Evolutionary conservation across 495 filamentous ascomycete genomes (phyloP).

Genomic region (Penicillium pulvis): DNA sequence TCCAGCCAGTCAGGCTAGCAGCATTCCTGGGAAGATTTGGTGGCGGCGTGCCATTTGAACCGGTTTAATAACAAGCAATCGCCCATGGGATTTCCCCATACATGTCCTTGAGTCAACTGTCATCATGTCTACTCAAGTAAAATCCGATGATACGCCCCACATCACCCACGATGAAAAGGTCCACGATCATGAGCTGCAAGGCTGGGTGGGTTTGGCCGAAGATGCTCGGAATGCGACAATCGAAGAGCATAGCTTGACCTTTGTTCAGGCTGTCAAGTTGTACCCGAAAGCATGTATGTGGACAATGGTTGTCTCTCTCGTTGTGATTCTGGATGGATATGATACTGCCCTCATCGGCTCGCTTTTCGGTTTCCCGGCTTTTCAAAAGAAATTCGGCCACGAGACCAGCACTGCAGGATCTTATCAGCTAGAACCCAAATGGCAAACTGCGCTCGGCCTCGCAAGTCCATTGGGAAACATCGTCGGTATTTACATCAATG

Average conservation of each 20-base stretch:
- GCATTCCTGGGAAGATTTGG: neutral
- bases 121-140: neutral
- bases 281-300: slow-evolving; percentile 55
- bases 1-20: neutral
- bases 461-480: slow-evolving; percentile 36
- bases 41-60: neutral
- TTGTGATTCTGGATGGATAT: slow-evolving; percentile 56
- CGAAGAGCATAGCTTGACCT: slow-evolving; percentile 41
- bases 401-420: slow-evolving; percentile 15
- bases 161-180: neutral
- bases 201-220: neutral
- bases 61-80: neutral
- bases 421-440: slow-evolving; percentile 35
- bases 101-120: neutral
- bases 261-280: slow-evolving; percentile 41
- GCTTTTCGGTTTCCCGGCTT: slow-evolving; percentile 42
- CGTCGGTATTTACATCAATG: slow-evolving; percentile 39
- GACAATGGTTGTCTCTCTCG: slow-evolving; percentile 46
- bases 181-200: neutral
- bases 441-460: slow-evolving; percentile 42
- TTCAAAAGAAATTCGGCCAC: slow-evolving; percentile 40
- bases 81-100: neutral
- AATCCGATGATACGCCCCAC: neutral
- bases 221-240: slow-evolving; percentile 4
- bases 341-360: slow-evolving; percentile 49